Base-by-base conservation (phyloP, 257 asterid species). In the Rehmannia glutinosa region DNA sequence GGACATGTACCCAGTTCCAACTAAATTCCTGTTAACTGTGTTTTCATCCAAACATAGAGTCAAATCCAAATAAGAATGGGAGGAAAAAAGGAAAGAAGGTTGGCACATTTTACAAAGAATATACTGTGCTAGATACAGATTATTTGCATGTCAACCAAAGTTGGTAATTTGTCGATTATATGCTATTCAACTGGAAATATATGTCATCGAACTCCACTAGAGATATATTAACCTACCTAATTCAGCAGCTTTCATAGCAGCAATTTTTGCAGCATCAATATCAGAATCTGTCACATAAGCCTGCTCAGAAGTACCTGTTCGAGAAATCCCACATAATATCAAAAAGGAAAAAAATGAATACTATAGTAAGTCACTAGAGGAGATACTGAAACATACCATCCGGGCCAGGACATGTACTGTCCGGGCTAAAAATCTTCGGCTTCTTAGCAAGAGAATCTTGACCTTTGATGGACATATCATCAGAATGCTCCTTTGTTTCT, bases 191-290 rank as follows among this genome's bases (percentile, higher is more conserved):
- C 13, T 6, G 46, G 32, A 52, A 74, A 64, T 19, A 24, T 5
- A 35, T 11, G 61, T 5, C 32, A 15, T 42, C 45, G 8, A 28
- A 49, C 25, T 32, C 21, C 65, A 70, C 10, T 1, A 20, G 49
- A 54, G 32, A 72, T 8, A 16, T 33, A 66, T 56, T 30, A 16
- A 54, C 78, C 6, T 50, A 85, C 99, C 97, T 78, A 85, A 75
- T 77, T 94, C 97, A 74, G 99, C 99, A 58, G 97, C 99, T 80
- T 81, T 93, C 89, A 90, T 80, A 32, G 98, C 98, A 80, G 96
- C 97, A 72, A 86, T 58, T 79, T 84, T 93, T 33, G 97, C 99
- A 65, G 96, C 96, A 78, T 86, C 94, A 50, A 93, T 83, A 78
- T 90, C 97, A 66, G 97, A 84, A 70, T 86, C 96, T 28, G 83